phyloP scores from a whole-genome alignment of 768 basidiomycete species.

The Boletellus sp. region DNA sequence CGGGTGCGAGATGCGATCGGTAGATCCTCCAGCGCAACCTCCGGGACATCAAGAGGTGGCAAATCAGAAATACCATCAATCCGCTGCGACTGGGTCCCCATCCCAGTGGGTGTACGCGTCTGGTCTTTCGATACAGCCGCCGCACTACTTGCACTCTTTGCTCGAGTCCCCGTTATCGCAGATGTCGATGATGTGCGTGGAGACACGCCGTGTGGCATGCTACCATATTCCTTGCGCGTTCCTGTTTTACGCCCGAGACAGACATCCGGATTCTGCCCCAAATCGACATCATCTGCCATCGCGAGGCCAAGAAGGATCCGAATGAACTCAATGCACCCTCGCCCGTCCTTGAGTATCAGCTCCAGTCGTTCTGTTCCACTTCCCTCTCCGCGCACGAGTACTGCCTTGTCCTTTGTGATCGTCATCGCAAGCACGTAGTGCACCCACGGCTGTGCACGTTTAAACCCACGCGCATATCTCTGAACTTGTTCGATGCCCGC shows the following conservation, averaged over 20 bases:
- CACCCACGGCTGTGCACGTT: slow-evolving; percentile 6
- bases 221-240: too few relatives aligned
- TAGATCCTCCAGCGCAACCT: too few relatives aligned
- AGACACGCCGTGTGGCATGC: too few relatives aligned
- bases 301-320: slow-evolving; percentile 4
- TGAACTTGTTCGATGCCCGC: neutral
- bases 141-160: too few relatives aligned
- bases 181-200: too few relatives aligned
- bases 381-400: slow-evolving; percentile 3
- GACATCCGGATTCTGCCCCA: neutral
- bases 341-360: neutral
- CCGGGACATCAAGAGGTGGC: too few relatives aligned
- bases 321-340: slow-evolving; percentile 3
- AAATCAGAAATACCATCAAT: too few relatives aligned
- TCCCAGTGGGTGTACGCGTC: too few relatives aligned
- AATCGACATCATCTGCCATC: neutral
- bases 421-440: slow-evolving; percentile 1
- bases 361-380: slow-evolving; percentile 1
- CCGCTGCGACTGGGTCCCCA: too few relatives aligned
- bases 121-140: too few relatives aligned
- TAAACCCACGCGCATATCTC: neutral
- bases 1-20: too few relatives aligned
- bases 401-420: neutral
- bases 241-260: neutral
- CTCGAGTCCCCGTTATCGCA: too few relatives aligned